Evolutionary conservation across 2,329 filamentous ascomycete genomes (phyloP).

Genomic region (Aspergillus ibericus): DNA sequence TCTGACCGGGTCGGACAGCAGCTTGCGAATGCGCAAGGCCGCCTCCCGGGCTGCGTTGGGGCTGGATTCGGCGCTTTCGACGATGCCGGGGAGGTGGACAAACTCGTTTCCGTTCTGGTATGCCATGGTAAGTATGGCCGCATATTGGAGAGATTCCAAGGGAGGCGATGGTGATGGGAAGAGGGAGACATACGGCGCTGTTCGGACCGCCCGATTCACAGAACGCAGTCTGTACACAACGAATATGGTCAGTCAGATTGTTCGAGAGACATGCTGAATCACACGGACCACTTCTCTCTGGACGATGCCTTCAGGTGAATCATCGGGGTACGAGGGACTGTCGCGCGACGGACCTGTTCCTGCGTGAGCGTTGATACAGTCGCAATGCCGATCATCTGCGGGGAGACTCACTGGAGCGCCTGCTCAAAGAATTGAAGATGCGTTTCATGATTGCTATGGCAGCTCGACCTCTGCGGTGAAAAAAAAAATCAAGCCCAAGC

Average conservation of each 20-base stretch:
- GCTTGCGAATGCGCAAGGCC: constrained; percentile 77
- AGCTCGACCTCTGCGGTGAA: neutral
- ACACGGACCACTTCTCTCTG: constrained; percentile 43
- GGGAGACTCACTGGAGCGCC: constrained; percentile 32
- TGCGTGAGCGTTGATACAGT: constrained; percentile 1
- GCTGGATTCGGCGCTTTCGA: constrained; percentile 91
- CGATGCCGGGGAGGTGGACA: constrained; percentile 86
- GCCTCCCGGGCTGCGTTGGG: constrained; percentile 80
- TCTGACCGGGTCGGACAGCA: constrained; percentile 70
- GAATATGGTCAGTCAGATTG: constrained; percentile 1
- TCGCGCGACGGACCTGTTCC: constrained; percentile 25
- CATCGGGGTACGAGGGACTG: constrained; percentile 29
- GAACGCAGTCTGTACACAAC: constrained; percentile 65
- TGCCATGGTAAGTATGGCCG: neutral
- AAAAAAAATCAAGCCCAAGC: neutral
- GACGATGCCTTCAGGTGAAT: constrained; percentile 42
- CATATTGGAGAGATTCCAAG: neutral
- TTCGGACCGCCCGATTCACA: constrained; percentile 71
- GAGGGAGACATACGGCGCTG: constrained; percentile 47
- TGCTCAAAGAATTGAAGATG: constrained; percentile 33
- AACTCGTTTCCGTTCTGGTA: constrained; percentile 77
- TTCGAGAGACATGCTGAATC: neutral
- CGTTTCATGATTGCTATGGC: constrained; percentile 34
- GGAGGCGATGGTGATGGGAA: constrained; percentile 1
- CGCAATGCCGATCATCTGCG: constrained; percentile 1